Conservation (phyloP, 768 basidiomycete species). For the Trametes elegans region DNA sequence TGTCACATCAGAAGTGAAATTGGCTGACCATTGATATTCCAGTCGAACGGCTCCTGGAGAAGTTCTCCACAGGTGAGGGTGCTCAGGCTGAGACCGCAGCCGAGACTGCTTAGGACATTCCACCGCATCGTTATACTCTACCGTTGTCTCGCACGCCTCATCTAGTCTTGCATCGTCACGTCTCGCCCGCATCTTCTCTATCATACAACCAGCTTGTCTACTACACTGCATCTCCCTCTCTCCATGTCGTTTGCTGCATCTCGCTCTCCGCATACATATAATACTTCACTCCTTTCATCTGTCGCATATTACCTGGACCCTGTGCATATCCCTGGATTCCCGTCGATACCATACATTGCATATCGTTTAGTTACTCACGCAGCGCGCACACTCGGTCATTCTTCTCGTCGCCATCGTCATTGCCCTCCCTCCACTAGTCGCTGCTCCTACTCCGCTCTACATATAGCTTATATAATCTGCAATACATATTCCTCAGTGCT, state of each 20-base stretch:
- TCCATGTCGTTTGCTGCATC: slow-evolving; percentile 14
- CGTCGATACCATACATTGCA: slow-evolving; percentile 17
- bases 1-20: no score
- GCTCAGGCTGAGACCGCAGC: background rate
- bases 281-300: slow-evolving; percentile 18
- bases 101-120: slow-evolving; percentile 2
- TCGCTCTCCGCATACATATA: slow-evolving; percentile 17
- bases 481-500: slow-evolving; percentile 5
- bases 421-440: slow-evolving; percentile 3
- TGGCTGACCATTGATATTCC: background rate
- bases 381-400: slow-evolving; percentile 12
- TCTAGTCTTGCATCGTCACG: background rate
- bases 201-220: slow-evolving; percentile 11
- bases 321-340: slow-evolving; percentile 18
- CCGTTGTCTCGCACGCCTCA: background rate
- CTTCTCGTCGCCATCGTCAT: background rate
- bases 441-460: background rate
- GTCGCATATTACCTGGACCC: slow-evolving; percentile 21
- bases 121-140: slow-evolving; percentile 1
- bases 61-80: slow-evolving; percentile 29
- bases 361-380: slow-evolving; percentile 18
- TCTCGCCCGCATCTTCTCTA: slow-evolving; percentile 4
- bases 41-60: slow-evolving; percentile 74
- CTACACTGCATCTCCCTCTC: slow-evolving; percentile 7
- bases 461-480: slow-evolving; percentile 18